phyloP scores from a whole-genome alignment of 345 rosid species.

The Aegle marmelos region DNA sequence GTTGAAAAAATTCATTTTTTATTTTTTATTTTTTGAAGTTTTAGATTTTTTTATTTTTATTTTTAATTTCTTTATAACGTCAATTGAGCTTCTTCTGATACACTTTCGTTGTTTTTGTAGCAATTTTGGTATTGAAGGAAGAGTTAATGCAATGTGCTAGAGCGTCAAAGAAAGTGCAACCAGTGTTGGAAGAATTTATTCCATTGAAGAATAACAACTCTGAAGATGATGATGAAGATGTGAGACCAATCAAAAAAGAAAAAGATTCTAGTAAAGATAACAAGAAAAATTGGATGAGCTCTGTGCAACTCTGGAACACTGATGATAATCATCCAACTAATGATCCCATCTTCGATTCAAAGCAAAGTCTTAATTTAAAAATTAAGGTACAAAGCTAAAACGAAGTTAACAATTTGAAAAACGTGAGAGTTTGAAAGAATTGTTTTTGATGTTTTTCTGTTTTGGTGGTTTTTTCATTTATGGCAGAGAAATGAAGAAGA shows the following conservation, averaged over 20 bases:
- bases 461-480: neutral
- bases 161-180: slow-evolving; percentile 36
- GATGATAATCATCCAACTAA: slow-evolving; percentile 25
- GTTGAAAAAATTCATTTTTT: neutral
- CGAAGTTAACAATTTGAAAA: neutral
- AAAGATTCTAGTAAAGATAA: slow-evolving; percentile 38
- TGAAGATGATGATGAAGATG: slow-evolving; percentile 28
- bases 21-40: neutral
- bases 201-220: slow-evolving; percentile 43
- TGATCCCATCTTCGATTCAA: slow-evolving; percentile 23
- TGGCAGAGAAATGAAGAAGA: slow-evolving; percentile 47
- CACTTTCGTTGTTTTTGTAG: slow-evolving; percentile 36
- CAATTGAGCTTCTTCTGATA: neutral
- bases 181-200: slow-evolving; percentile 71
- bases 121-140: slow-evolving; percentile 52
- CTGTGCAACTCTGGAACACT: slow-evolving; percentile 62
- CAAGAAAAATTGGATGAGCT: slow-evolving; percentile 70
- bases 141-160: slow-evolving; percentile 37
- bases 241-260: slow-evolving; percentile 22
- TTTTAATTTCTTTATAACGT: too few species aligned
- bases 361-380: slow-evolving; percentile 35
- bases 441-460: neutral
- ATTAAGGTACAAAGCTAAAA: slow-evolving; percentile 36
- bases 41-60: neutral
- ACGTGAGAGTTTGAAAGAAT: neutral